Evolutionary conservation across 345 rosid species (phyloP), one percentile per base, ranked within the genome.

Genomic region (Gossypium herbaceum): DNA sequence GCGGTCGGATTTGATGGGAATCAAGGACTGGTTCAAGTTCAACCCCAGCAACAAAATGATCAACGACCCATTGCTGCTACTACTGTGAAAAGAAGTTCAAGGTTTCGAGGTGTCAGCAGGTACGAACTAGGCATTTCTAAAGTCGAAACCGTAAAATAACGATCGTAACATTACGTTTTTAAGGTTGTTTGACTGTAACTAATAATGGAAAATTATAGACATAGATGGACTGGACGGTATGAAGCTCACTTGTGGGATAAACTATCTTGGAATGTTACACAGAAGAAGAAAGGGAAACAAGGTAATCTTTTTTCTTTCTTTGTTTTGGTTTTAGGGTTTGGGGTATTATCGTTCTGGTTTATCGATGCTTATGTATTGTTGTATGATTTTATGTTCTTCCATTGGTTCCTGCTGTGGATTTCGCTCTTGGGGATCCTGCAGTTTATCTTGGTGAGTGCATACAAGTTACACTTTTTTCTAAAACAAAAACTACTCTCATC

Each of bases 241-340:
- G 94, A 87, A 80, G 94, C 94, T 22, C 94, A 86, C 70, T 60
- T 89, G 79, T 89, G 93, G 93, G 93, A 89, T 74, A 89, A 89
- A 79, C 81, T 85, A 3, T 86, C 91, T 1, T 89, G 94, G 91
- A 89, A 87, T 66, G 82, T 81, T 52, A 86, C 93, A 25, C 94
- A 87, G 78, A 87, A 81, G 82, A 87, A 87, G 82, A 89, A 89
- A 81, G 94, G 94, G 63, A 87, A 87, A 82, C 91, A 89, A 87
- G 90, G 92, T 80, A 68, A 29, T 29, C 77, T 45, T n/a, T 39
- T 0, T 58, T 57, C 24, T 22, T 50, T 56, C 58, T 55, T 27
- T 19, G n/a, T 16, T 29, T 17, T 41, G 47, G 70, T 51, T 54
- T 54, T 5, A 0, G 9, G 58, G 58, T 7, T 17, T 16, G 8